Conservation (phyloP, 2,329 filamentous ascomycete genomes). For the Fusarium euwallaceae region DNA sequence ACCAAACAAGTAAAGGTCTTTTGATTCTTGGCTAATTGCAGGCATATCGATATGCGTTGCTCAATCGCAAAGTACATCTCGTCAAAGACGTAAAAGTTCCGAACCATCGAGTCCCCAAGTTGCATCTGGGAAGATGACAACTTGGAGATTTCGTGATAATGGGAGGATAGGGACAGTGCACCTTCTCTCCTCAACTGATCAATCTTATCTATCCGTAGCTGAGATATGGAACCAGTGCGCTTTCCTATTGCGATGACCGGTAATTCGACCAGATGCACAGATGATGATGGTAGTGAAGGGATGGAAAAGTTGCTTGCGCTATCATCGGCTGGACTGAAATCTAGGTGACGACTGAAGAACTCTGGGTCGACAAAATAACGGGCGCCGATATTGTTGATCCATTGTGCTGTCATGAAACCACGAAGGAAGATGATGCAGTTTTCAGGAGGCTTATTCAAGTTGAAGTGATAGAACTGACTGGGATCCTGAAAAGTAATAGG, state of each 20-base stretch:
- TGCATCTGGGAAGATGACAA: not conserved
- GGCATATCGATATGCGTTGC: not conserved
- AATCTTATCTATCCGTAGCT: not conserved
- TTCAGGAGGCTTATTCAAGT: not conserved
- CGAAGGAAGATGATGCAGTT: not conserved
- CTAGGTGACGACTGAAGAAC: not conserved
- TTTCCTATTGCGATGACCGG: not conserved
- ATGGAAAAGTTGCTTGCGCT: not conserved
- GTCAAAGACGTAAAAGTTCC: not conserved
- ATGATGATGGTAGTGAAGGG: not conserved
- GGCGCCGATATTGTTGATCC: not conserved
- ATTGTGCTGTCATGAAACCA: not conserved
- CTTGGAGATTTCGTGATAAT: not conserved
- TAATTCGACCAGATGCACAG: not conserved
- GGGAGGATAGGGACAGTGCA: not conserved
- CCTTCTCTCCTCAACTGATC: not conserved
- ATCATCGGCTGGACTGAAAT: not conserved
- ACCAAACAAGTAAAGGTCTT: not conserved
- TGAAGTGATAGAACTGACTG: not conserved
- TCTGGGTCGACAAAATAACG: not conserved
- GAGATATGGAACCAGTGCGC: not conserved
- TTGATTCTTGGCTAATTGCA: not conserved
- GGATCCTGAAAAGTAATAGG: accelerated
- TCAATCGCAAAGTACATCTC: not conserved
- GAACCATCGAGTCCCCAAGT: not conserved